Conservation (phyloP, 176 grass and related monocot species). For the Thalia dealbata region DNA sequence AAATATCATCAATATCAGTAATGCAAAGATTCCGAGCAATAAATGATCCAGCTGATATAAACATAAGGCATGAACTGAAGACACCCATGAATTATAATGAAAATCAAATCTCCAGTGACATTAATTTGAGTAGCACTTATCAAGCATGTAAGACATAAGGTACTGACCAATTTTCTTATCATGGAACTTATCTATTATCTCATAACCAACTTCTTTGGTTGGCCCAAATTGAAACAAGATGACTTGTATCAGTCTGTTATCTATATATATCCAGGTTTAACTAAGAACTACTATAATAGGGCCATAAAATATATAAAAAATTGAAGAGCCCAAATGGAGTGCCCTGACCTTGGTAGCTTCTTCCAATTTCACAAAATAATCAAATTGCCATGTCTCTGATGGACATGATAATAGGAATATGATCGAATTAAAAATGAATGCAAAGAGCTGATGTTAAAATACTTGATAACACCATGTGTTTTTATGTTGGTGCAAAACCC, state of each 20-base stretch:
- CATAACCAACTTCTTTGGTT: no score
- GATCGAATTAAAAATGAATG: background rate
- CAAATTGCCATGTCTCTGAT: background rate
- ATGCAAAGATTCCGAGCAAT: background rate
- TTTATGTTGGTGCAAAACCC: no score
- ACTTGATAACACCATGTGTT: no score
- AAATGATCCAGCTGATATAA: background rate
- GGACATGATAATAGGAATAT: background rate
- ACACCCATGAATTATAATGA: background rate
- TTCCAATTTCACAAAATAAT: background rate
- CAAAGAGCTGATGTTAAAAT: background rate
- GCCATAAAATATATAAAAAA: background rate
- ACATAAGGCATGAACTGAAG: background rate
- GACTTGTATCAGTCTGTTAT: no score
- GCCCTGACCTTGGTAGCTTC: background rate
- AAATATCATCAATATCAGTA: background rate
- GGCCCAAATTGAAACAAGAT: no score
- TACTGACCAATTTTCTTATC: no score
- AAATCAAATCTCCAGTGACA: background rate
- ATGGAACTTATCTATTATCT: no score
- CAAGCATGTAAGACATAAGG: no score
- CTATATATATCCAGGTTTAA: background rate
- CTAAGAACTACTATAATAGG: background rate
- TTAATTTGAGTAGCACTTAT: background rate
- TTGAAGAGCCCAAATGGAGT: background rate